phyloP scores from a whole-genome alignment of 2,329 filamentous ascomycete genomes.

The Neofusicoccum parvum region DNA sequence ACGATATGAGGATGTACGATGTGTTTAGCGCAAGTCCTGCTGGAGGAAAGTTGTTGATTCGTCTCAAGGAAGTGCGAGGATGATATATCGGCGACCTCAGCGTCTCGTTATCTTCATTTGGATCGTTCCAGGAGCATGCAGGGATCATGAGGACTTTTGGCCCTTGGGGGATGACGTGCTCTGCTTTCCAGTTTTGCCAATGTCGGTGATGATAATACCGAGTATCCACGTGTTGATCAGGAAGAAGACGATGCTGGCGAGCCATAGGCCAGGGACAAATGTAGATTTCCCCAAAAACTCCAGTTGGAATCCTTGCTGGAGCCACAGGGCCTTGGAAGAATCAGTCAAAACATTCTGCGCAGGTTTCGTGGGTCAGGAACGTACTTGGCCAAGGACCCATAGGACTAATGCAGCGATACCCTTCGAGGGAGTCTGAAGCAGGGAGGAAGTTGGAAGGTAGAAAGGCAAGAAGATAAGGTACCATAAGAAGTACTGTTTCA shows the following conservation, averaged over 20 bases:
- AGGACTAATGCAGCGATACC: slow-evolving; percentile 67
- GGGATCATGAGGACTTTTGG: not conserved
- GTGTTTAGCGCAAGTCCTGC: not conserved
- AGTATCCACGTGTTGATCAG: slow-evolving; percentile 84
- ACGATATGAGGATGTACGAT: not conserved
- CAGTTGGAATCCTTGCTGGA: slow-evolving; percentile 54
- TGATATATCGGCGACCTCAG: not conserved
- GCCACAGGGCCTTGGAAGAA: slow-evolving; percentile 42
- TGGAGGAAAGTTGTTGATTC: not conserved
- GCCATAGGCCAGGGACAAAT: slow-evolving; percentile 83
- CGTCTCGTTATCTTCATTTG: no score
- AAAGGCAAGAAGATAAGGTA: slow-evolving; percentile 93
- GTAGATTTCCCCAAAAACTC: slow-evolving; percentile 72
- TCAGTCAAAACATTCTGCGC: slow-evolving; percentile 3
- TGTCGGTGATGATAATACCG: slow-evolving; percentile 75
- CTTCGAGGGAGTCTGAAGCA: slow-evolving; percentile 61
- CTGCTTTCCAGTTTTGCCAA: slow-evolving; percentile 30
- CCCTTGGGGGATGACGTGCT: not conserved
- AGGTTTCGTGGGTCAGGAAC: slow-evolving; percentile 15
- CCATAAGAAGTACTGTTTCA: slow-evolving; percentile 88
- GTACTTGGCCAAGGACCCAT: slow-evolving; percentile 74
- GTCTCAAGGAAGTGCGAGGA: not conserved
- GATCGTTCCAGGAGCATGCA: not conserved
- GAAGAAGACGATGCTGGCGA: slow-evolving; percentile 77
- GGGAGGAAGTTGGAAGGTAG: slow-evolving; percentile 79